These are phyloP conservation scores for Cyclostephanos tholiformis DNA, from an alignment of 108 stramenopile genomes.

Conservation along the genomic window DNA sequence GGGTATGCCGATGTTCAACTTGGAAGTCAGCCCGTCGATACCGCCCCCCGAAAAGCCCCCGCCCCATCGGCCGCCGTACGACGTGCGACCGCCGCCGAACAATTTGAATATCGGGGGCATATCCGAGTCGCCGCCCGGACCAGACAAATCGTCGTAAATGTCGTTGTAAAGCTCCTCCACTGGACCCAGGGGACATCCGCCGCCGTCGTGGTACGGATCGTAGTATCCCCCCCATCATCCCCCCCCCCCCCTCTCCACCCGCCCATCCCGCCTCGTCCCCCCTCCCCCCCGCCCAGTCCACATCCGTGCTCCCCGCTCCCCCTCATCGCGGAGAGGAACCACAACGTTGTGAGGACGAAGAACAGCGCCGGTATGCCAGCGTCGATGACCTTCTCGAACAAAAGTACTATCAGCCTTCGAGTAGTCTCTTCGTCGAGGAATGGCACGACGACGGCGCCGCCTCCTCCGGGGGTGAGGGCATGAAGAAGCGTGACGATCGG, in stretches of 20 bases:
- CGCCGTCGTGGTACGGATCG: conserved; percentile 21
- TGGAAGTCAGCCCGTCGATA: conserved; percentile 32
- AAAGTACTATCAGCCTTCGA: conserved; percentile 36
- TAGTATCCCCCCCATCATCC: conserved; percentile 7
- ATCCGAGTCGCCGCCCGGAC: conserved; percentile 12
- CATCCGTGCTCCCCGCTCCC: too few species aligned
- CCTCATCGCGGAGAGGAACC: conserved; percentile 14
- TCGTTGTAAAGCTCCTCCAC: conserved; percentile 78
- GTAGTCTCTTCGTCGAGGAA: conserved; percentile 35
- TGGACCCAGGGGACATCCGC: conserved; percentile 33
- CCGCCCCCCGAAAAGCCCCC: neutral
- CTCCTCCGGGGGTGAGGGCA: too few species aligned
- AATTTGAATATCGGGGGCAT: conserved; percentile 20
- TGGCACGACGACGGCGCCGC: neutral
- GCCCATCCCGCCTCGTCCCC: neutral
- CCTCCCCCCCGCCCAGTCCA: too few species aligned
- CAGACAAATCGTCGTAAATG: conserved; percentile 61
- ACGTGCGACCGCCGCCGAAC: neutral
- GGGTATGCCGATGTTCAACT: conserved; percentile 76
- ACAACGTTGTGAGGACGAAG: conserved; percentile 24
- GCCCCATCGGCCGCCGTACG: neutral
- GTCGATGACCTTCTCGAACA: conserved; percentile 43
- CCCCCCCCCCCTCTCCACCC: neutral
- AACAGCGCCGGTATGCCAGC: conserved; percentile 41
- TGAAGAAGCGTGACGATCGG: too few species aligned